These are phyloP conservation scores for Schwanniomyces etchellsii DNA, from an alignment of 1,139 yeast genomes.

Conservation along the genomic window DNA sequence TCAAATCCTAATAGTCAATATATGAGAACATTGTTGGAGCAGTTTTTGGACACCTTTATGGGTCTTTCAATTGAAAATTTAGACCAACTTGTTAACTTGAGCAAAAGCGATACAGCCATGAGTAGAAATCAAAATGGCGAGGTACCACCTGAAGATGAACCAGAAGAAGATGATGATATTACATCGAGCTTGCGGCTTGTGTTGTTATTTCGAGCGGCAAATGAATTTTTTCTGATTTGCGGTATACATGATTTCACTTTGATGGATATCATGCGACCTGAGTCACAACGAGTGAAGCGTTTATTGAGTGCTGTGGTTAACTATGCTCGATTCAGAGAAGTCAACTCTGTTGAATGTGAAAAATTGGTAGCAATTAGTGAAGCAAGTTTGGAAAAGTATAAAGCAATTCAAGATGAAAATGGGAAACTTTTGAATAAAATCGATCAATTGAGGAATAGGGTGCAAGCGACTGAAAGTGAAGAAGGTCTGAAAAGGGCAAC, in stretches of 20 bases:
- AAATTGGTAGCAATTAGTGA: conserved; percentile 54
- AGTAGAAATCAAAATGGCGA: conserved; percentile 3
- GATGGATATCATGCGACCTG: conserved; percentile 64
- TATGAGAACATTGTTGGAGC: conserved; percentile 59
- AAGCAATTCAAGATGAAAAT: conserved; percentile 28
- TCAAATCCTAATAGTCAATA: conserved; percentile 62
- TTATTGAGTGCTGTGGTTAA: conserved; percentile 80
- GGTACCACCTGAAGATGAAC: conserved; percentile 1
- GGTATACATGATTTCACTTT: conserved; percentile 76
- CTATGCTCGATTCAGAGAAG: conserved; percentile 80
- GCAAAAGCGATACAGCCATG: conserved; percentile 6
- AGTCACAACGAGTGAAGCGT: conserved; percentile 55
- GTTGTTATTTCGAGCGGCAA: conserved; percentile 54
- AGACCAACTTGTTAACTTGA: conserved; percentile 15
- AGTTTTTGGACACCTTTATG: conserved; percentile 64
- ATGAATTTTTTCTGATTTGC: conserved; percentile 60
- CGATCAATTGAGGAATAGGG: conserved; percentile 27
- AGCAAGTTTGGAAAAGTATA: conserved; percentile 34
- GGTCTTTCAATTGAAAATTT: conserved; percentile 50
- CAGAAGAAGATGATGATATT: conserved; percentile 20
- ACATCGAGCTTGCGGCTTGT: conserved; percentile 39
- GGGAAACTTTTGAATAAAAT: conserved; percentile 38
- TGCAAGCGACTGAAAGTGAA: conserved; percentile 17
- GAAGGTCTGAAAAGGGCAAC: conserved; percentile 22
- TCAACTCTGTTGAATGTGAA: conserved; percentile 65